A percentile compares a stretch with the other conserved stretches of the same genome.
These are phyloP conservation scores for Mucor indicus DNA, from an alignment of 371 early-diverging fungal genomes.

Conservation along the genomic window DNA sequence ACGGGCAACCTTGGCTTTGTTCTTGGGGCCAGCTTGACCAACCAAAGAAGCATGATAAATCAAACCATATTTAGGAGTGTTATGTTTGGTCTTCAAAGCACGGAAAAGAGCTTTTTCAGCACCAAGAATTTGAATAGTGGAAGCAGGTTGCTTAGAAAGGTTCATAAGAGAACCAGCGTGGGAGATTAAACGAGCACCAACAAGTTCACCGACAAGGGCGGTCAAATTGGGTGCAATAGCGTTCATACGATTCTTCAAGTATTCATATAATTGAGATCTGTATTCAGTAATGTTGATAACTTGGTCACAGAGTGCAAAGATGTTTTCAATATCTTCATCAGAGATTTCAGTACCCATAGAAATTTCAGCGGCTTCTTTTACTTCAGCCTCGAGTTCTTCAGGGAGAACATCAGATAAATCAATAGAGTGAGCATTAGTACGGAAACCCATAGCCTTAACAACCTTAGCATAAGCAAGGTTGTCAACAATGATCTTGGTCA, in stretches of 20 bases:
- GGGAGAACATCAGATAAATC: conserved; percentile 84
- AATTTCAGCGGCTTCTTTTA: conserved; percentile 82
- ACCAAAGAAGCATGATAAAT: conserved; percentile 91
- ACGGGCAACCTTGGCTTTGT: conserved; percentile 93
- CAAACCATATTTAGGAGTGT: conserved; percentile 97
- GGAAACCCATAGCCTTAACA: conserved; percentile 72
- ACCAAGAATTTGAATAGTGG: conserved; percentile 96
- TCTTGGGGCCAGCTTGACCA: conserved; percentile 81
- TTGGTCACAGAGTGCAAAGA: conserved; percentile 68
- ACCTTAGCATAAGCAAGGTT: conserved; percentile 75
- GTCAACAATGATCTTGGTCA: conserved; percentile 75
- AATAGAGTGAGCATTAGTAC: conserved; percentile 72
- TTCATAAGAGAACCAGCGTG: conserved; percentile 92
- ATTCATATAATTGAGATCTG: conserved; percentile 84
- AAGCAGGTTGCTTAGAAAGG: conserved; percentile 91
- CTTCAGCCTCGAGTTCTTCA: conserved; percentile 83
- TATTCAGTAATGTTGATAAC: conserved; percentile 86
- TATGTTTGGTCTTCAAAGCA: conserved; percentile 91
- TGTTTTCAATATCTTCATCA: conserved; percentile 87
- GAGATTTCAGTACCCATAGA: conserved; percentile 96
- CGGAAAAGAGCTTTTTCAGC: conserved; percentile 98
- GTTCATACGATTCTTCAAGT: conserved; percentile 87
- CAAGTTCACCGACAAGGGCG: conserved; percentile 87
- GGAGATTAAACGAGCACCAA: conserved; percentile 90
- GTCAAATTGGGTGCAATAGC: conserved; percentile 94